Evolutionary conservation across 176 grass and related monocot species (phyloP).

Genomic region (Elymus sibiricus): DNA sequence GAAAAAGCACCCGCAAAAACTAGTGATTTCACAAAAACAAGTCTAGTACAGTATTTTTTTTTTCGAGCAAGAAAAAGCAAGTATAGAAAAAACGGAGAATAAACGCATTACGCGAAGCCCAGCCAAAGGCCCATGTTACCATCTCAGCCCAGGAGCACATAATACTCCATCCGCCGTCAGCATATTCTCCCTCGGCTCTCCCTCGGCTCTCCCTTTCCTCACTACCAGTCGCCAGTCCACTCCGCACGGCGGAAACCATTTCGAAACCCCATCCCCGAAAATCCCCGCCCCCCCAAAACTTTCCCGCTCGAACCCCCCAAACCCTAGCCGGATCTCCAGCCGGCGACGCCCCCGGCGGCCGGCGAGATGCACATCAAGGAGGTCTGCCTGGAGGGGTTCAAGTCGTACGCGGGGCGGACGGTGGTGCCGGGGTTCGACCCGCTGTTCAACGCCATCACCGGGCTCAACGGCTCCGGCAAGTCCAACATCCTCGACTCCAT

Average conservation of each 20-base stretch:
- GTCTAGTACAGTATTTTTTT: too few species aligned
- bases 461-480: conserved; percentile 93
- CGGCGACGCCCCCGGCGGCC: conserved; percentile 29
- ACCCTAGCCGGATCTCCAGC: conserved; percentile 46
- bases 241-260: conserved; percentile 30
- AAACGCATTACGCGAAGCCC: not conserved
- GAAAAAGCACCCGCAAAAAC: too few species aligned
- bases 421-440: conserved; percentile 91
- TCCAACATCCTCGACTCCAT: conserved; percentile 99
- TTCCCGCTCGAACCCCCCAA: conserved; percentile 35
- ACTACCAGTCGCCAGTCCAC: not conserved
- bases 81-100: too few species aligned
- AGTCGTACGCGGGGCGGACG: conserved; percentile 90
- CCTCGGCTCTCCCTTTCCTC: not conserved
- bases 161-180: not conserved
- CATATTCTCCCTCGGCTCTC: not conserved
- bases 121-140: not conserved
- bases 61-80: too few species aligned
- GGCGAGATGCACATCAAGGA: conserved; percentile 95
- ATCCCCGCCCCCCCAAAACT: not conserved
- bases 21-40: too few species aligned
- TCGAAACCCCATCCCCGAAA: conserved; percentile 30
- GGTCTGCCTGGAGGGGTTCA: conserved; percentile 91
- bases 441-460: conserved; percentile 97
- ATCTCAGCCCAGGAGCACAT: not conserved